Evolutionary conservation across 306 rosid species (phyloP), one percentile per base, ranked within the genome.

Genomic region (Leucaena leucocephala): DNA sequence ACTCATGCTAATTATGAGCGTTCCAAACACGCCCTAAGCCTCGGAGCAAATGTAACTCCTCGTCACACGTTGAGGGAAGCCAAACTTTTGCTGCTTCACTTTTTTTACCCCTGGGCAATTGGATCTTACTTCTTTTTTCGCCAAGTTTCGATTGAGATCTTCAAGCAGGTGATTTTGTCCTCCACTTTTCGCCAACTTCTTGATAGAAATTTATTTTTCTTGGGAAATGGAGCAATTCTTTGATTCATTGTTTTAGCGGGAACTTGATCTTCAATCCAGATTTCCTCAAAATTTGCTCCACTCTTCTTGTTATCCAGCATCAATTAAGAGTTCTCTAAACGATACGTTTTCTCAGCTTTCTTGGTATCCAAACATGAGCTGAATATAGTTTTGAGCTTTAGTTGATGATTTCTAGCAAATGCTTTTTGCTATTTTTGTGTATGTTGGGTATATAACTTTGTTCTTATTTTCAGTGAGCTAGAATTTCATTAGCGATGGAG

Each of bases 401-500:
- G 5, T 33, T 16, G 58, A 54, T 78, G n/a, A 48, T 45, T 72
- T 36, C 42, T 35, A 7, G 21, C 42, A 1, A 68, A 48, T 36
- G 67, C 9, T 21, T 44, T 36, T 44, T 34, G 27, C 49, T 75
- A 4, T 15, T n/a, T 22, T 12, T 2, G 14, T 70, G 27, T 58
- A 55, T 35, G 5, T 43, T 67, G 76, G 36, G 68, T 61, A 1
- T 44, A 7, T 80, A 39, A 33, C 44, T 8, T 9, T 21, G 16
- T 42, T 40, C 49, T 38, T 66, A 4, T 40, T 72, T 79, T 22
- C 63, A 81, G 87, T 75, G 81, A 42, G 36, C n/a, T 76, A 71
- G 55, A 61, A n/a, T 63, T 55, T 71, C 48, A 55, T 81, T 82
- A 71, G 87, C 80, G 87, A 87, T 89, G 97, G 97, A 87, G 90